Conservation (phyloP, 2,329 filamentous ascomycete genomes). For the Pseudogymnoascus sp. region DNA sequence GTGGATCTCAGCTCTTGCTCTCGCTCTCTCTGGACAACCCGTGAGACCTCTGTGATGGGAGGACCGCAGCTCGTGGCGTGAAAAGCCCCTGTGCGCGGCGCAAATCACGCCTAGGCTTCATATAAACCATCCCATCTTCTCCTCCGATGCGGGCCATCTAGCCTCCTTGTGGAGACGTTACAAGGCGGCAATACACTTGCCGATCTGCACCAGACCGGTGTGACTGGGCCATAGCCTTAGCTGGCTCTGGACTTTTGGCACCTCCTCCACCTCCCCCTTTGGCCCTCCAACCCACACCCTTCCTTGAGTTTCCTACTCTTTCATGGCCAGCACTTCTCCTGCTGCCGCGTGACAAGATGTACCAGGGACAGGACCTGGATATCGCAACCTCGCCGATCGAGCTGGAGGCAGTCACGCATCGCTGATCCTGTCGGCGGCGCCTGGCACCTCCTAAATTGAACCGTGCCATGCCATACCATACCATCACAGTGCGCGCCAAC, state of each 20-base stretch:
- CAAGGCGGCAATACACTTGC: not conserved
- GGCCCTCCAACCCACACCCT: not conserved
- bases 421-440: not conserved
- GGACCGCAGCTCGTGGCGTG: not conserved
- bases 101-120: not conserved
- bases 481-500: not conserved
- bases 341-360: not conserved
- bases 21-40: slow-evolving; percentile 21
- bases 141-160: not conserved
- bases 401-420: not conserved
- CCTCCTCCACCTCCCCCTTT: not conserved
- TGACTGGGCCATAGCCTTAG: not conserved
- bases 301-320: slow-evolving; percentile 2
- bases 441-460: not conserved
- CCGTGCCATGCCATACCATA: not conserved
- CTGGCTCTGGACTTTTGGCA: not conserved
- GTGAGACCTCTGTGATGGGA: too few relatives aligned
- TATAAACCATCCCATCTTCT: not conserved
- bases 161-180: not conserved
- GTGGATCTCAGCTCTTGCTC: slow-evolving; percentile 29
- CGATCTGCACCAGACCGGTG: not conserved
- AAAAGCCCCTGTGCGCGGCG: not conserved
- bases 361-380: slow-evolving; percentile 3
- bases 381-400: not conserved
- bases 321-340: not conserved